phyloP scores from a whole-genome alignment of 2,329 filamentous ascomycete species.

The Exophiala aquamarina region DNA sequence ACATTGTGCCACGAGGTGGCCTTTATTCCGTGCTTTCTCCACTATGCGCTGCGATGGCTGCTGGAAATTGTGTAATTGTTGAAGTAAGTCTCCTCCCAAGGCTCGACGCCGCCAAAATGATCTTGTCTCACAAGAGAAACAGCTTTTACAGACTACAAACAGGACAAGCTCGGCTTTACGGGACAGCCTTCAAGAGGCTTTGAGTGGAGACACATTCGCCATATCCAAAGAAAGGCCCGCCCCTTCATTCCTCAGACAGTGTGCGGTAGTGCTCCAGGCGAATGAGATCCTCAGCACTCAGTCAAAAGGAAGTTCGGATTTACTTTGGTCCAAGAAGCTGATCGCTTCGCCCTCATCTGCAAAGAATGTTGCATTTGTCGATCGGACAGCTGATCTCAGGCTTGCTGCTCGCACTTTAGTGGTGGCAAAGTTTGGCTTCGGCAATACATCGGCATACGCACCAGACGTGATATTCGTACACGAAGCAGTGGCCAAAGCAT shows the following conservation, averaged over 20 bases:
- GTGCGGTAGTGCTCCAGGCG: slow-evolving; percentile 3
- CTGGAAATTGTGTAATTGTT: slow-evolving; percentile 38
- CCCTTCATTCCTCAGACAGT: slow-evolving; percentile 27
- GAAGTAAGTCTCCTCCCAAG: slow-evolving; percentile 29
- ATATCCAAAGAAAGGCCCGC: slow-evolving; percentile 38
- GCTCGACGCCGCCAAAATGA: too few species aligned
- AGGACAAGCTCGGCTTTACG: slow-evolving; percentile 8
- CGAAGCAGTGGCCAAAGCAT: slow-evolving; percentile 49
- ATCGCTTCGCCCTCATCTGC: slow-evolving; percentile 11
- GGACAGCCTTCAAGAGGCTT: slow-evolving; percentile 37
- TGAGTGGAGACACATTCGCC: slow-evolving; percentile 52
- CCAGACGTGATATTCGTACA: slow-evolving; percentile 65
- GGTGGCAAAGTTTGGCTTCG: slow-evolving; percentile 55
- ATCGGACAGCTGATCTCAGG: slow-evolving; percentile 58
- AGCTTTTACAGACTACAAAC: neutral
- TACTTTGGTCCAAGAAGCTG: too few species aligned
- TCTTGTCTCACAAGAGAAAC: too few species aligned
- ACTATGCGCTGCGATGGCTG: slow-evolving; percentile 36
- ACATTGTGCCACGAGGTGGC: slow-evolving; percentile 34
- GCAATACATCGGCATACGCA: slow-evolving; percentile 59
- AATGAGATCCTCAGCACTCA: too few species aligned
- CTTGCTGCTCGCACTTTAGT: slow-evolving; percentile 55
- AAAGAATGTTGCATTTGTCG: slow-evolving; percentile 57
- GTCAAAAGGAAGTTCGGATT: too few species aligned
- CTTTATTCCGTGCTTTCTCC: slow-evolving; percentile 36